phyloP scores from a whole-genome alignment of 768 basidiomycete species.

The Rhodotorula babjevae region DNA sequence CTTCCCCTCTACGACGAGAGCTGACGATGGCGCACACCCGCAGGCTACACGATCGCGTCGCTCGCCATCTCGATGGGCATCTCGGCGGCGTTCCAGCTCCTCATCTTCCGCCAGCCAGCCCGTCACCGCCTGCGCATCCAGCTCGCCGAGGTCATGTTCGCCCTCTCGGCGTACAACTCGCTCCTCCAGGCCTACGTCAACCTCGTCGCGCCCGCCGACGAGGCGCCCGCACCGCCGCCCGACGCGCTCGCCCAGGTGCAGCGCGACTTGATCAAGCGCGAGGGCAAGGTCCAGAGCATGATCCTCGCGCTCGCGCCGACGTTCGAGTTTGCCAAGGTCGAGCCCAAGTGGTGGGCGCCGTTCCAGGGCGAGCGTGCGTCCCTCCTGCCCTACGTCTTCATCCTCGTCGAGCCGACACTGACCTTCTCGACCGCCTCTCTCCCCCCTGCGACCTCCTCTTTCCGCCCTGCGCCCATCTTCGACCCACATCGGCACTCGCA shows the following conservation, averaged over 20 bases:
- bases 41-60: conserved; percentile 15
- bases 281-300: conserved; percentile 18
- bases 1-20: too few relatives aligned
- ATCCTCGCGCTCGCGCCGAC: conserved; percentile 36
- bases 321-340: conserved; percentile 32
- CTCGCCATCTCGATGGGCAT: conserved; percentile 35
- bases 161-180: conserved; percentile 31
- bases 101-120: conserved; percentile 35
- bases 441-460: neutral
- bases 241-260: conserved; percentile 32
- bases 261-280: conserved; percentile 28
- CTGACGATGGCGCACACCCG: too few relatives aligned
- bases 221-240: conserved; percentile 7
- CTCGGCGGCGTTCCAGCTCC: conserved; percentile 32
- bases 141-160: conserved; percentile 31
- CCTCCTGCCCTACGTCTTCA: neutral
- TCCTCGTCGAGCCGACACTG: too few relatives aligned
- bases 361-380: conserved; percentile 28
- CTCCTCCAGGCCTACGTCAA: conserved; percentile 36
- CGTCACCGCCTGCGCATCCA: conserved; percentile 30
- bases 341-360: conserved; percentile 23
- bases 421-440: too few relatives aligned
- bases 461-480: too few relatives aligned
- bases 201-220: conserved; percentile 34
- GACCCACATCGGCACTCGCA: neutral